Percentiles rank a stretch among this genome's conserved stretches.
phyloP scores from a whole-genome alignment of 2,329 filamentous ascomycete species.

The Aureobasidium musti region DNA sequence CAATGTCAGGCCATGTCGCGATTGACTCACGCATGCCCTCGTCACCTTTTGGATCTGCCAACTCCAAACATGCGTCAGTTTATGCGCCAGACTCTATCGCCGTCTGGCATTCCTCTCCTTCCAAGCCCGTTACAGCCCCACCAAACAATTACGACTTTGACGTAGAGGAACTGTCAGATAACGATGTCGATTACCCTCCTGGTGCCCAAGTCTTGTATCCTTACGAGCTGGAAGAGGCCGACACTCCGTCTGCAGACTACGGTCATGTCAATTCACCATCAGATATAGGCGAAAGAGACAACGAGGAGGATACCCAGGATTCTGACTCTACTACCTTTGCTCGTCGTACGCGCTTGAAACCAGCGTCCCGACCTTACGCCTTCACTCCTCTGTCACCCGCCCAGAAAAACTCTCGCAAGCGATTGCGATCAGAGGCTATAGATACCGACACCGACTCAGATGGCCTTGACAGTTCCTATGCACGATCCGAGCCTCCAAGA shows the following conservation, averaged over 20 bases:
- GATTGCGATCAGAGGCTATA: slow-evolving; percentile 4
- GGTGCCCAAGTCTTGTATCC: slow-evolving; percentile 50
- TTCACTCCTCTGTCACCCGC: not conserved
- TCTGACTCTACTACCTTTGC: slow-evolving; percentile 10
- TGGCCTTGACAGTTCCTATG: not conserved
- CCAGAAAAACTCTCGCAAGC: slow-evolving; percentile 1
- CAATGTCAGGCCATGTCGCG: not conserved
- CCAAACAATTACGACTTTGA: slow-evolving; percentile 39
- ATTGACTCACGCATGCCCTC: not conserved
- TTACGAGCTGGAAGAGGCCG: slow-evolving; percentile 48
- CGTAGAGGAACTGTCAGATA: slow-evolving; percentile 48
- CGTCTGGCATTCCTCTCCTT: slow-evolving; percentile 19
- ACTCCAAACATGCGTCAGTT: not conserved
- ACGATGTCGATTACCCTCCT: slow-evolving; percentile 44
- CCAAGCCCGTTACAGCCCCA: not conserved
- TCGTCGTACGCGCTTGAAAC: slow-evolving; percentile 17
- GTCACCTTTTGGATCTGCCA: not conserved
- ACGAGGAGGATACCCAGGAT: not conserved
- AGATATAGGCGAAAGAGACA: not conserved
- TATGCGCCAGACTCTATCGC: not conserved
- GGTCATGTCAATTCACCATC: not conserved
- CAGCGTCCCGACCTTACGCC: slow-evolving; percentile 5
- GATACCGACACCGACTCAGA: slow-evolving; percentile 20
- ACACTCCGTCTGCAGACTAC: slow-evolving; percentile 30
- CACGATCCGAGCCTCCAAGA: slow-evolving; percentile 11